Conservation (phyloP, 2,329 filamentous ascomycete species). For the Alternaria tenuissima region DNA sequence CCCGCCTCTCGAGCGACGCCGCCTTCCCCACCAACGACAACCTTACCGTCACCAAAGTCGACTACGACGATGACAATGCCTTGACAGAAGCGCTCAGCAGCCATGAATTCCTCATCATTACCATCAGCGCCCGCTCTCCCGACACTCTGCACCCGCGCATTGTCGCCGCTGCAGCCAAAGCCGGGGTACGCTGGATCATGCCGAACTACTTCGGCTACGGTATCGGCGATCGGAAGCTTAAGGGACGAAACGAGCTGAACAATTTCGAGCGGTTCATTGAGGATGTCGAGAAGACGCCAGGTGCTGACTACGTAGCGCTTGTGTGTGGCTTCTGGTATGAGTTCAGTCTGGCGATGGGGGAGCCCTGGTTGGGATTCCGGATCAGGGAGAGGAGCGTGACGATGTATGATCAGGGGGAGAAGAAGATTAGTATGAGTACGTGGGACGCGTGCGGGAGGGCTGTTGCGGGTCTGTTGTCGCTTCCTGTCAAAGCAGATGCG, state of each 20-base stretch:
- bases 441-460: slow-evolving; percentile 54
- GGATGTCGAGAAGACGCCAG: slow-evolving; percentile 15
- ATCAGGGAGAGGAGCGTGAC: slow-evolving; percentile 40
- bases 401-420: slow-evolving; percentile 44
- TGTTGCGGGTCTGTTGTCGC: not conserved
- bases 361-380: slow-evolving; percentile 49
- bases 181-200: not conserved
- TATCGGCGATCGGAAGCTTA: not conserved
- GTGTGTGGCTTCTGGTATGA: slow-evolving; percentile 51
- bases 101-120: not conserved
- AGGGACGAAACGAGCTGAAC: not conserved
- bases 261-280: slow-evolving; percentile 5
- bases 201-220: not conserved
- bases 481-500: not conserved
- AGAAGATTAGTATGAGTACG: slow-evolving; percentile 59
- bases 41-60: not conserved
- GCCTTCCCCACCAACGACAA: not conserved
- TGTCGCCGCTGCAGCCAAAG: not conserved
- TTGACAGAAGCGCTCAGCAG: not conserved
- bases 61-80: not conserved
- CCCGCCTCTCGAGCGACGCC: not conserved
- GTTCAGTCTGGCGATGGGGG: slow-evolving; percentile 43
- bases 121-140: not conserved
- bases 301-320: slow-evolving; percentile 16
- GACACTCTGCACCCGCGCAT: not conserved